Percentiles rank a stretch among this genome's conserved stretches.
phyloP scores from a whole-genome alignment of 2,329 filamentous ascomycete species.

The Phoma herbarum region DNA sequence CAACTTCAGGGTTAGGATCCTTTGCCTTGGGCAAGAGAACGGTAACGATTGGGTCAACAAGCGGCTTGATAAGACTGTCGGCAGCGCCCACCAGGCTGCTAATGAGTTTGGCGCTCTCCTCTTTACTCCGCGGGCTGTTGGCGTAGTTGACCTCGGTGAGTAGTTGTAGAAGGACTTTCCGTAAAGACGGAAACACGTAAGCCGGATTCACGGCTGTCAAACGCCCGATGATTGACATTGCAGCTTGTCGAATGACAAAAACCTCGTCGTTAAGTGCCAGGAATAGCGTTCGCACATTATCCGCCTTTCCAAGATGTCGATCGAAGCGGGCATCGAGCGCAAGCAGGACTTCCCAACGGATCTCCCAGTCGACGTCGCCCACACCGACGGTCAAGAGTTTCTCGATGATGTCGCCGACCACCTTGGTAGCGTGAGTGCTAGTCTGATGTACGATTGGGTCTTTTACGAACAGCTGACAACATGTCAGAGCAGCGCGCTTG shows the following conservation, averaged over 20 bases:
- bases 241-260: constrained; percentile 90
- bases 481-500: constrained; percentile 93
- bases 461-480: constrained; percentile 95
- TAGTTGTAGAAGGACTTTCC: constrained; percentile 95
- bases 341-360: constrained; percentile 85
- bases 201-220: constrained; percentile 91
- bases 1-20: constrained; percentile 85
- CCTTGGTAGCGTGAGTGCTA: constrained; percentile 94
- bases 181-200: constrained; percentile 94
- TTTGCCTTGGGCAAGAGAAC: constrained; percentile 92
- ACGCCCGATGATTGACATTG: constrained; percentile 95
- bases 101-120: constrained; percentile 92
- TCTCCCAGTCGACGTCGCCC: constrained; percentile 86
- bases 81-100: constrained; percentile 93
- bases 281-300: constrained; percentile 95
- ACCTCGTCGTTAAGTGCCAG: constrained; percentile 95
- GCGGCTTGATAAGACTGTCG: constrained; percentile 91
- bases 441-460: constrained; percentile 99
- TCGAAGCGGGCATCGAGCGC: constrained; percentile 95
- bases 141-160: constrained; percentile 96
- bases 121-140: constrained; percentile 91
- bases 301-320: constrained; percentile 93
- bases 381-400: constrained; percentile 94
- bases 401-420: constrained; percentile 97
- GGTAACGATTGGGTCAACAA: constrained; percentile 94